Percentiles rank a stretch among this genome's conserved stretches.
These are phyloP conservation scores for Tilletia indica DNA, from an alignment of 1,284 basidiomycete genomes.

Conservation along the genomic window DNA sequence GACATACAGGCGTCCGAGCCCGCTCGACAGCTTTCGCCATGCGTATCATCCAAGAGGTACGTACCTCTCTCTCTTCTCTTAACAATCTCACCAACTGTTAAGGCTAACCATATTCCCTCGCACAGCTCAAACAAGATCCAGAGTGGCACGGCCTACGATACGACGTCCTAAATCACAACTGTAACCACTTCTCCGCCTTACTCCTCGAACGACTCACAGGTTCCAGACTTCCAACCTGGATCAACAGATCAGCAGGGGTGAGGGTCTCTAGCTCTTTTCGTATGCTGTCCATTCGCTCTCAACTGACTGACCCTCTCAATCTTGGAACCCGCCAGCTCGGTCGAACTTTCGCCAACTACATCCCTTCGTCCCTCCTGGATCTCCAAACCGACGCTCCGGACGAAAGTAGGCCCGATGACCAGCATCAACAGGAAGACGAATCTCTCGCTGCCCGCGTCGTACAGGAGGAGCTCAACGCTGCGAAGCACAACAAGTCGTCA, in stretches of 20 bases:
- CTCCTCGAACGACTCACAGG: constrained; percentile 43
- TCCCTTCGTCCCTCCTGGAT: constrained; percentile 22
- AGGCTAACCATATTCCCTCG: not conserved
- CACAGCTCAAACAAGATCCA: constrained; percentile 22
- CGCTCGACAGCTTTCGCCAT: not conserved
- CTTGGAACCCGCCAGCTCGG: constrained; percentile 1
- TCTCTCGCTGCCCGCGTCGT: no score
- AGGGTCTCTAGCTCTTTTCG: not conserved
- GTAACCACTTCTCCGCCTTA: constrained; percentile 50
- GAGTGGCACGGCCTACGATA: constrained; percentile 25
- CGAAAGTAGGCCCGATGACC: not conserved
- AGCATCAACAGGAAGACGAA: no score
- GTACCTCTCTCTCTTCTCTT: not conserved
- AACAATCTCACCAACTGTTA: no score
- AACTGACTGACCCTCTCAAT: constrained; percentile 2
- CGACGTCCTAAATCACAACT: constrained; percentile 37
- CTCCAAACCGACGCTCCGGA: constrained; percentile 18
- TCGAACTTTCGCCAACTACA: constrained; percentile 17
- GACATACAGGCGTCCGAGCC: not conserved
- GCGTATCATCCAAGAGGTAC: constrained; percentile 22
- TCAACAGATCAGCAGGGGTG: constrained; percentile 38
- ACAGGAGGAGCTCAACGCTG: no score
- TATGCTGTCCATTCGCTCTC: no score
- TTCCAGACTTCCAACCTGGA: constrained; percentile 35
- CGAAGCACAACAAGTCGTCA: no score